These are phyloP conservation scores for Suillus bovinus DNA, from an alignment of 768 basidiomycete species.

Conservation along the genomic window DNA sequence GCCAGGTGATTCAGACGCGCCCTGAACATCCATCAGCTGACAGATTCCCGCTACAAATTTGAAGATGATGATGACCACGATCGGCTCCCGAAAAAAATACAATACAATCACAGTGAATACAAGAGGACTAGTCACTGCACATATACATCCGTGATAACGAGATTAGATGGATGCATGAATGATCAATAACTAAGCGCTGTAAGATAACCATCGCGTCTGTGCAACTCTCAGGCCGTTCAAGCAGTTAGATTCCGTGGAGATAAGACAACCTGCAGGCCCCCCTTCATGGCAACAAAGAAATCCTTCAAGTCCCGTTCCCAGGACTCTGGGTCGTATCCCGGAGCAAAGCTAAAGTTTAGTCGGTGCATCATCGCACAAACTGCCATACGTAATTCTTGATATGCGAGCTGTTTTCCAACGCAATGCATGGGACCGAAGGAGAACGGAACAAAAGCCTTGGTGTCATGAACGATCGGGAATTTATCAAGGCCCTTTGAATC, in stretches of 20 bases:
- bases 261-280: constrained; percentile 35
- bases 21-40: background rate
- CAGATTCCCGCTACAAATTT: background rate
- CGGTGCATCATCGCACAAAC: constrained; percentile 39
- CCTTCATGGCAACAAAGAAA: constrained; percentile 39
- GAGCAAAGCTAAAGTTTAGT: constrained; percentile 41
- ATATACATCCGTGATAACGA: constrained; percentile 5
- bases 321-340: constrained; percentile 34
- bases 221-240: constrained; percentile 18
- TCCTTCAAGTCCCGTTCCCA: constrained; percentile 40
- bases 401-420: constrained; percentile 45
- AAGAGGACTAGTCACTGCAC: background rate
- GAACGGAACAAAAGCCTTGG: constrained; percentile 45
- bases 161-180: constrained; percentile 15
- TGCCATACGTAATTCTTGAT: constrained; percentile 43
- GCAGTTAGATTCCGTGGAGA: constrained; percentile 30
- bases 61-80: background rate
- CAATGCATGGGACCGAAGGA: constrained; percentile 47
- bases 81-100: background rate
- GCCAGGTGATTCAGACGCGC: background rate
- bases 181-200: constrained; percentile 27
- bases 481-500: constrained; percentile 28
- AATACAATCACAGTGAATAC: background rate
- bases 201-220: constrained; percentile 18
- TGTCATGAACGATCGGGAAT: constrained; percentile 33